phyloP scores from a whole-genome alignment of 2,329 filamentous ascomycete genomes.

The Fusarium anguioides region DNA sequence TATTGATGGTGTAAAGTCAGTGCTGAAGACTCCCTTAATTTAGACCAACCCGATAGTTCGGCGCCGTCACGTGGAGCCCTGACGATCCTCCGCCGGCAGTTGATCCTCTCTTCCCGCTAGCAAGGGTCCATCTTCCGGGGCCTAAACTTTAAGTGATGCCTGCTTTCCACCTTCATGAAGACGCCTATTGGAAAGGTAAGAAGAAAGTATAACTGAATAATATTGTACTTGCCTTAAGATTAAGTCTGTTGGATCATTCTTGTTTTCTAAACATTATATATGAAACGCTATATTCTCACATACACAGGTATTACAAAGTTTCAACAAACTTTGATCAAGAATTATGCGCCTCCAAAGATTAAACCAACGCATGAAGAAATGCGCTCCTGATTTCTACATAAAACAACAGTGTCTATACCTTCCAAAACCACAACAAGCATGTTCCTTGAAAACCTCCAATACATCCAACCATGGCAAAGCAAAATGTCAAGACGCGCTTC shows the following conservation, averaged over 20 bases:
- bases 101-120: neutral
- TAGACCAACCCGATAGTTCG: conserved; percentile 22
- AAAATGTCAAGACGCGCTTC: conserved; percentile 11
- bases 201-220: no score
- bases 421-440: neutral
- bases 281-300: no score
- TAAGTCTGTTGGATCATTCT: no score
- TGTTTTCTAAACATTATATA: no score
- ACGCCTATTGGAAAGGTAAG: no score
- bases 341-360: no score
- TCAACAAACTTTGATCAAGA: no score
- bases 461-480: neutral
- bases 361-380: neutral
- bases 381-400: neutral
- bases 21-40: neutral
- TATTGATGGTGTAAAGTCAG: neutral
- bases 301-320: no score
- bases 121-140: conserved; percentile 13
- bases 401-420: neutral
- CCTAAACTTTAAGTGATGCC: neutral
- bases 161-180: no score
- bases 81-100: conserved; percentile 17
- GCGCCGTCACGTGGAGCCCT: conserved; percentile 30
- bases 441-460: neutral
- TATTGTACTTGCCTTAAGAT: no score